Percentiles rank a stretch among this genome's conserved stretches.
phyloP scores from a whole-genome alignment of 352 stramenopile genomes.

The Phytophthora sp. region DNA sequence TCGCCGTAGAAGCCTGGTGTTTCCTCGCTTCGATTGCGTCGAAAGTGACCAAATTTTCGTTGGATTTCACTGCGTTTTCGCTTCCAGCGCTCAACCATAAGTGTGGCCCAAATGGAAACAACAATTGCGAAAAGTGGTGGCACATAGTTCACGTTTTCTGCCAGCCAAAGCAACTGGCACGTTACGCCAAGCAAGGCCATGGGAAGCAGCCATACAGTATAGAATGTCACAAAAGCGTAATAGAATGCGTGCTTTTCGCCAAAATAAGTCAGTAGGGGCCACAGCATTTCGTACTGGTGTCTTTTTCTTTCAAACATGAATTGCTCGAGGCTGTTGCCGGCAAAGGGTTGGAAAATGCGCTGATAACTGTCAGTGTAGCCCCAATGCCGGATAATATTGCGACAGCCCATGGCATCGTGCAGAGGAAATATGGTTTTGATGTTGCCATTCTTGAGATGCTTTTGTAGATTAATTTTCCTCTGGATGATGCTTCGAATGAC shows the following conservation, averaged over 20 bases:
- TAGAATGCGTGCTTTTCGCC: constrained; percentile 86
- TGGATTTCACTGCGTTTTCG: constrained; percentile 86
- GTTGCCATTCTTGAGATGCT: constrained; percentile 59
- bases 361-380: constrained; percentile 37
- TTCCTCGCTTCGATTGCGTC: constrained; percentile 60
- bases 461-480: constrained; percentile 71
- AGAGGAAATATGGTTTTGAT: constrained; percentile 71
- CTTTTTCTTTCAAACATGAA: constrained; percentile 65
- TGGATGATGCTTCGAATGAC: constrained; percentile 79
- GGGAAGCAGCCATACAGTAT: constrained; percentile 72
- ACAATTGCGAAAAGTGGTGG: constrained; percentile 70
- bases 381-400: constrained; percentile 73
- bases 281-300: constrained; percentile 82
- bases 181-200: constrained; percentile 53
- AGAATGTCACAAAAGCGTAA: constrained; percentile 79
- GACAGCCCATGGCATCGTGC: constrained; percentile 63
- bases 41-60: constrained; percentile 79
- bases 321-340: constrained; percentile 50
- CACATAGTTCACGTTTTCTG: constrained; percentile 35
- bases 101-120: constrained; percentile 85
- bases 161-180: constrained; percentile 57
- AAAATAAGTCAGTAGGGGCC: constrained; percentile 82
- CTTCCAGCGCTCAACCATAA: constrained; percentile 92
- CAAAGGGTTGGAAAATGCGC: constrained; percentile 66
- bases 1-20: constrained; percentile 68